A percentile compares a stretch with the other conserved stretches of the same genome.
phyloP scores from a whole-genome alignment of 768 basidiomycete genomes.

The Lentinus brumalis region DNA sequence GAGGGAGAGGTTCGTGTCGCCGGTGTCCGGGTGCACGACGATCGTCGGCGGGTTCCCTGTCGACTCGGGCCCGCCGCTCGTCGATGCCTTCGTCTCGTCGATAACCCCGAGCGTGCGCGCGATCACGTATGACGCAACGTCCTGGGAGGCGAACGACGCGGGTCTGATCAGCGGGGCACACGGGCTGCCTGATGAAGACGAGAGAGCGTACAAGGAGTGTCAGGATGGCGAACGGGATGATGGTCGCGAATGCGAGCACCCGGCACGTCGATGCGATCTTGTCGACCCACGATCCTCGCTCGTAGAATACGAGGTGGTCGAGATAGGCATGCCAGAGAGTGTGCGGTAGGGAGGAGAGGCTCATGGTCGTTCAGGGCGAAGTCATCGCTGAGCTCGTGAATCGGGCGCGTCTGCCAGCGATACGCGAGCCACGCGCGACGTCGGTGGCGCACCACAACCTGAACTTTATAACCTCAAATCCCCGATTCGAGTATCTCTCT shows the following conservation, averaged over 20 bases:
- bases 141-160: constrained; percentile 42
- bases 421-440: background rate
- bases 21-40: background rate
- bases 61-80: constrained; percentile 38
- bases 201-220: constrained; percentile 51
- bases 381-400: background rate
- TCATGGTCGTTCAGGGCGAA: constrained; percentile 16
- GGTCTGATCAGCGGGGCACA: constrained; percentile 1
- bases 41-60: constrained; percentile 12
- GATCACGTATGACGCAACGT: constrained; percentile 79
- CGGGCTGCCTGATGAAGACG: background rate
- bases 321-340: constrained; percentile 63
- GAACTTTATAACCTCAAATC: too few relatives aligned
- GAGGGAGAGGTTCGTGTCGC: background rate
- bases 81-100: constrained; percentile 74
- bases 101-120: constrained; percentile 80
- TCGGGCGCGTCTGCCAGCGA: background rate
- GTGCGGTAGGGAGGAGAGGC: constrained; percentile 38
- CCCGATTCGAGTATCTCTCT: too few relatives aligned
- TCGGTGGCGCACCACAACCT: background rate
- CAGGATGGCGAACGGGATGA: constrained; percentile 55
- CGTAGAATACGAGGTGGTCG: constrained; percentile 64
- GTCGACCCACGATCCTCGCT: constrained; percentile 66
- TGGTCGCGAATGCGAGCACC: constrained; percentile 56
- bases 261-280: constrained; percentile 64